phyloP scores from a whole-genome alignment of 2,329 filamentous ascomycete genomes.

The Colletotrichum euphorbiae region DNA sequence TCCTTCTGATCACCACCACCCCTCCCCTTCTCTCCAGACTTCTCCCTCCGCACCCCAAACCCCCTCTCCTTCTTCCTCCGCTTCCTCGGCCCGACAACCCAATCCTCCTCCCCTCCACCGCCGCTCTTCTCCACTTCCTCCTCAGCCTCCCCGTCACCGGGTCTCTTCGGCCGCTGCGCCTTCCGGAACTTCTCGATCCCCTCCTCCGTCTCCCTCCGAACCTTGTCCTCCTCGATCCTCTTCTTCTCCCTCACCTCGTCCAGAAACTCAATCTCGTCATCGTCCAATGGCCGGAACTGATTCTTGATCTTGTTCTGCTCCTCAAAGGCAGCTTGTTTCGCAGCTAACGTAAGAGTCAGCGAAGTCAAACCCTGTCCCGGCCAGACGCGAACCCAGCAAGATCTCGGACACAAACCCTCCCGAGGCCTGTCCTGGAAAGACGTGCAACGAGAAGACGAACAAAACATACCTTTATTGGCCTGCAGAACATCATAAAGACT shows the following conservation, averaged over 20 bases:
- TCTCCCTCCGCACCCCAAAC: constrained; percentile 46
- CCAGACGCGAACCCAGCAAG: not conserved
- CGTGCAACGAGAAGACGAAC: not conserved
- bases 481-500: constrained; percentile 81
- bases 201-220: constrained; percentile 67
- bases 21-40: constrained; percentile 41
- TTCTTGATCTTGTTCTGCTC: constrained; percentile 78
- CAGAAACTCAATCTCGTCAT: constrained; percentile 83
- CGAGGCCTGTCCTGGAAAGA: too few relatives aligned
- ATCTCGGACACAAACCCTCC: not conserved
- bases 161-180: constrained; percentile 53
- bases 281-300: constrained; percentile 81
- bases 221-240: constrained; percentile 65
- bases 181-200: constrained; percentile 67
- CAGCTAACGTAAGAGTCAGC: constrained; percentile 59
- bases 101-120: constrained; percentile 47
- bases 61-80: constrained; percentile 55
- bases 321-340: constrained; percentile 86
- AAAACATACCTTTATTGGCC: constrained; percentile 78
- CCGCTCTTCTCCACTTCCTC: constrained; percentile 42
- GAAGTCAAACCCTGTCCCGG: not conserved
- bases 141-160: not conserved
- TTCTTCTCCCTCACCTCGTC: constrained; percentile 66
- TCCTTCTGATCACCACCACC: constrained; percentile 47
- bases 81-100: constrained; percentile 51